Percentiles rank a stretch among this genome's conserved stretches.
phyloP scores from a whole-genome alignment of 2,329 filamentous ascomycete genomes.

The Knufia fluminis region DNA sequence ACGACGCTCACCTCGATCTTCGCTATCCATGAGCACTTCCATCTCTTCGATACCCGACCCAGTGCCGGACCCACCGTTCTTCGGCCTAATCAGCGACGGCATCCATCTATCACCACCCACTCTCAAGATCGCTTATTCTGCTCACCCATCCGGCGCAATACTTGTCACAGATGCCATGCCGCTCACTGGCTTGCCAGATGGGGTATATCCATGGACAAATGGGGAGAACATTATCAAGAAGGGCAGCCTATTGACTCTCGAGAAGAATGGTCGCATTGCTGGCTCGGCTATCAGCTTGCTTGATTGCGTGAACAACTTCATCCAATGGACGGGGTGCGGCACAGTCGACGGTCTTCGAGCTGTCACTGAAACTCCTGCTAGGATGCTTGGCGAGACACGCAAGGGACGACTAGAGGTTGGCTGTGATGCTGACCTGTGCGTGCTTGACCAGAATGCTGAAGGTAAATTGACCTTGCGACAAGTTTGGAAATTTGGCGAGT shows the following conservation, averaged over 20 bases:
- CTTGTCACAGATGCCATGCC: conserved; percentile 91
- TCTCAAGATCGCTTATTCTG: conserved; percentile 79
- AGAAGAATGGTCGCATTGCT: conserved; percentile 70
- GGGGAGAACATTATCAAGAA: conserved; percentile 50
- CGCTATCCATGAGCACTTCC: conserved; percentile 26
- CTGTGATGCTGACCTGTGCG: conserved; percentile 60
- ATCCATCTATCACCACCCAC: conserved; percentile 83
- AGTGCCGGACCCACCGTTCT: conserved; percentile 52
- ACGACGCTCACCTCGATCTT: conserved; percentile 1
- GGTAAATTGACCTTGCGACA: conserved; percentile 58
- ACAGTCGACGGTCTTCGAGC: conserved; percentile 61
- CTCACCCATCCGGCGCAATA: conserved; percentile 74
- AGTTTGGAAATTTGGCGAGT: conserved; percentile 66
- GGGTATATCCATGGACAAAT: conserved; percentile 79
- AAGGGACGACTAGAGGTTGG: conserved; percentile 60
- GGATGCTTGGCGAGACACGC: conserved; percentile 58
- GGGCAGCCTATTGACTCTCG: conserved; percentile 62
- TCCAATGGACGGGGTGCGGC: conserved; percentile 60
- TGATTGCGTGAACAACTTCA: conserved; percentile 74
- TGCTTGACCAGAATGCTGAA: conserved; percentile 46
- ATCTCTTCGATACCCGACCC: conserved; percentile 1
- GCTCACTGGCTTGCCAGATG: conserved; percentile 73
- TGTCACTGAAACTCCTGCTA: conserved; percentile 67
- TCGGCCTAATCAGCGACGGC: conserved; percentile 82
- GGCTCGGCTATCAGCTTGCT: conserved; percentile 59